Base-by-base conservation (phyloP, 2,329 filamentous ascomycete species). In the Dryadomyces quercus-mongolicae region DNA sequence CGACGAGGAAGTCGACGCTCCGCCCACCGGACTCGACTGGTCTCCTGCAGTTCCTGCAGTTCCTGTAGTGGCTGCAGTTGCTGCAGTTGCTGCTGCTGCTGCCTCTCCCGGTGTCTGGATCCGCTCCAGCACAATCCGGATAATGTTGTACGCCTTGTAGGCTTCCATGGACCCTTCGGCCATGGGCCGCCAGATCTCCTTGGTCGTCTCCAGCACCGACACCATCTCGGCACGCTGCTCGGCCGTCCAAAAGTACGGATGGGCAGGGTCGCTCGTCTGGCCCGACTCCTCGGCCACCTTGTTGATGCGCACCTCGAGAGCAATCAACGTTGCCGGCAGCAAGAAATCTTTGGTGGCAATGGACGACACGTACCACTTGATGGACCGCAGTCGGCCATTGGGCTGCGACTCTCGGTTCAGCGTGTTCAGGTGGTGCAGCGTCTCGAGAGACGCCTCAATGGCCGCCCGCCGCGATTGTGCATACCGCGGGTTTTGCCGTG, bases 41-140 rank as follows among this genome's bases (percentile, higher is more conserved):
- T 31, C 34, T 31, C n/a, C n/a, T n/a, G n/a, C n/a, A n/a, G 25
- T n/a, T 6, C 18, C 9, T 2, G 44, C n/a, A 46, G 40, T 16
- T 43, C 16, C 6, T 43, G 40, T n/a, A n/a, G 40, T 16, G 40
- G 10, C 40, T 13, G 34, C 13, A 13, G 7, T 46, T 5, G 44
- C 22, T 13, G n/a, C n/a, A 21, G 16, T 10, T 2, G n/a, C 6
- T 3, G 45, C 20, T 5, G 18, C 45, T 16, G 18, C 18, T 6
- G 18, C 49, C 4, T 10, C 18, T 2, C 31, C 40, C 10, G 47
- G 12, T 12, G 46, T n/a, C 8, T 78, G 84, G 53, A 96, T 75
- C 67, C 93, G 93, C 36, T 82, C 77, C 47, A 97, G 71, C 80
- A 97, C 90, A 52, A 96, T 82, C 21, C 82, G 83, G n/a, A 97